Base-by-base conservation (phyloP, 2,329 filamentous ascomycete genomes). In the Teratosphaeria viscida region DNA sequence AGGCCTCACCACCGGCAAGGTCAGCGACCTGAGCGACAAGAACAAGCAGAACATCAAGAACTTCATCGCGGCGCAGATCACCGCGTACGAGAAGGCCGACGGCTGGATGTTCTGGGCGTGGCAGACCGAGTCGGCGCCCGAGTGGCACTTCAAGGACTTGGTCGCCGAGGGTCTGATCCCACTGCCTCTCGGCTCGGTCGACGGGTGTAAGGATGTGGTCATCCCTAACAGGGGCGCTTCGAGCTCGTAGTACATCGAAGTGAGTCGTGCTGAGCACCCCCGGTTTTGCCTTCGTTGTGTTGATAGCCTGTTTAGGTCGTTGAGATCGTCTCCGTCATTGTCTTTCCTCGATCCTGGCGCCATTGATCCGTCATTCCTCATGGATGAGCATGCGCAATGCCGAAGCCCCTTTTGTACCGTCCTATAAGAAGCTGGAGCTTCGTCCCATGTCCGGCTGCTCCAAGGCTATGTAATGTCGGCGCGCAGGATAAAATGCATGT, bases 81-180 rank as follows among this genome's bases (percentile, higher is more conserved):
- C 76, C 43, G 77, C 74, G 0, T 79, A 72, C 58, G 78, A 80
- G 69, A 77, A 76, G 71, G 76, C 75, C 4, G 70, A 63, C 2
- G 77, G 77, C 1, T 80, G 77, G 77, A 76, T 79, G 64, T 79
- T 78, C 68, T 79, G 78, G 78, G 74, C 4, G 1, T 79, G 77
- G 77, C 78, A 78, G 72, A 79, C 76, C 1, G 77, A 80, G 66
- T 72, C 72, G 27, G 76, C 77, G 37, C 77, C 77, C 2, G 77
- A 79, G 63, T 79, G 77, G 77, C 74, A 79, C 59, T 78, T 79
- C 75, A 64, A 77, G 66, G 72, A 74, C 26, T 65, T 79, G 60
- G 64, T 76, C 14, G 68, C 67, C 29, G 73, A 72, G 35, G 77
- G 77, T 27, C 61, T 74, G 55, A 66, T 73, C 52, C 70, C 70